Percentiles rank a stretch among this genome's conserved stretches.
phyloP scores from a whole-genome alignment of 768 basidiomycete species.

The Suillus hirtellus region DNA sequence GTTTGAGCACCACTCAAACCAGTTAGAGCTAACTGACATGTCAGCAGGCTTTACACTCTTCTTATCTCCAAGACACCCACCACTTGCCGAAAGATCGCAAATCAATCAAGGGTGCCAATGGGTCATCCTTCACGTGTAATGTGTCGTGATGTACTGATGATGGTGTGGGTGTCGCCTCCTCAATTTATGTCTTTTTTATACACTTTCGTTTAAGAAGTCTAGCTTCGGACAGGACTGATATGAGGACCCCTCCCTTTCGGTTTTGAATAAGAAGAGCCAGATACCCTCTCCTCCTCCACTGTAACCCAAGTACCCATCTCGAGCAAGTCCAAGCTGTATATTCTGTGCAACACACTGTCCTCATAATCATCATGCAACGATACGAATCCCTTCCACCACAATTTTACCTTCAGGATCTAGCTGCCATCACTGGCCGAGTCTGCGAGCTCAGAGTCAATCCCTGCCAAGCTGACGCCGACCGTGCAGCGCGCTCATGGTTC shows the following conservation, averaged over 20 bases:
- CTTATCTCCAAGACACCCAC: conserved; percentile 19
- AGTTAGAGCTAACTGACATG: conserved; percentile 19
- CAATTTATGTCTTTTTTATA: conserved; percentile 29
- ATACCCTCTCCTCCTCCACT: conserved; percentile 12
- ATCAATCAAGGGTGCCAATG: conserved; percentile 30
- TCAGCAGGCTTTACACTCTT: conserved; percentile 24
- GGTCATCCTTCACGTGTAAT: conserved; percentile 30
- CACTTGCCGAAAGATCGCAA: conserved; percentile 17
- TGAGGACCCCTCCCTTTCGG: conserved; percentile 17
- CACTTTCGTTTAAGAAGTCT: conserved; percentile 23
- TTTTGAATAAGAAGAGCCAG: conserved; percentile 33
- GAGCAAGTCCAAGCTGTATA: conserved; percentile 31
- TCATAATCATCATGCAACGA: conserved; percentile 30
- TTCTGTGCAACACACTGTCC: conserved; percentile 13
- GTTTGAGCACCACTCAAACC: conserved; percentile 14
- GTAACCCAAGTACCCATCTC: conserved; percentile 16
- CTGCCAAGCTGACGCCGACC: conserved; percentile 36
- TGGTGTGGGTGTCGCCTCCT: conserved; percentile 25
- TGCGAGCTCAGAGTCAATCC: conserved; percentile 37
- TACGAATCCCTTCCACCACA: conserved; percentile 32
- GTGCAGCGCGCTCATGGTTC: conserved; percentile 35
- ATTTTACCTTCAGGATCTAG: conserved; percentile 37
- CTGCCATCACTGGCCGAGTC: conserved; percentile 36
- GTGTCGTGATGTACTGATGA: conserved; percentile 33
- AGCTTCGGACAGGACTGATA: conserved; percentile 22